Evolutionary conservation across 495 filamentous ascomycete species (phyloP), one percentile per base, ranked within the genome.

Genomic region (Trichocladium uniseriatum): DNA sequence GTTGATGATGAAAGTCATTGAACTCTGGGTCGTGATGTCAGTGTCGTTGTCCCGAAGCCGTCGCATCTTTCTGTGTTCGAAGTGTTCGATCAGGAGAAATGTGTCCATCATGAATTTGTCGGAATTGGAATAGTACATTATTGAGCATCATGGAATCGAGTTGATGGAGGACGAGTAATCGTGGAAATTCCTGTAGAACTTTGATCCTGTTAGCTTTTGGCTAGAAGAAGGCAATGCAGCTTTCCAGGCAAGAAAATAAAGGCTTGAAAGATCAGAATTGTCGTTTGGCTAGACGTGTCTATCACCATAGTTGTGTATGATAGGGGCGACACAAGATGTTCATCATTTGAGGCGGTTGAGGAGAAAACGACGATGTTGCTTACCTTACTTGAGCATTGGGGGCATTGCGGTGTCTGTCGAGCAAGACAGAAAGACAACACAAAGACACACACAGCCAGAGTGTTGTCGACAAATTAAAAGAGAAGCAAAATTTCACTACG

Each of bases 211-310:
- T 42, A 61, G 58, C 53, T 32, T 37, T 37, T 20, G 4, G 16
- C 20, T 6, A 16, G 24, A 39, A 48, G 32, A 38, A 46, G 15
- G 20, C 21, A 39, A 6, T 20, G 41, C 32, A 48, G 49, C n/a
- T 45, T 38, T 44, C 49, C 35, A 29, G 37, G n/a, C n/a, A n/a
- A n/a, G n/a, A n/a, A n/a, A n/a, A n/a, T 13, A 34, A 29, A 15
- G 14, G 13, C 21, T 44, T 52, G 19, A 43, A 40, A 59, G 63
- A 69, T 89, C 85, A 89, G 84, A 74, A 61, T 71, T 68, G 83
- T 87, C 88, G 81, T 94, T 94, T 90, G 87, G 87, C 83, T 77
- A 73, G 86, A 89, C 84, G 79, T 84, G 86, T 88, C 82, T 69
- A 78, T 92, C 87, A 90, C 84, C 88, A 94, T 67, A 48, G 28